phyloP scores from a whole-genome alignment of 1,139 yeast genomes.

The Protomyces arabidopsidicola region DNA sequence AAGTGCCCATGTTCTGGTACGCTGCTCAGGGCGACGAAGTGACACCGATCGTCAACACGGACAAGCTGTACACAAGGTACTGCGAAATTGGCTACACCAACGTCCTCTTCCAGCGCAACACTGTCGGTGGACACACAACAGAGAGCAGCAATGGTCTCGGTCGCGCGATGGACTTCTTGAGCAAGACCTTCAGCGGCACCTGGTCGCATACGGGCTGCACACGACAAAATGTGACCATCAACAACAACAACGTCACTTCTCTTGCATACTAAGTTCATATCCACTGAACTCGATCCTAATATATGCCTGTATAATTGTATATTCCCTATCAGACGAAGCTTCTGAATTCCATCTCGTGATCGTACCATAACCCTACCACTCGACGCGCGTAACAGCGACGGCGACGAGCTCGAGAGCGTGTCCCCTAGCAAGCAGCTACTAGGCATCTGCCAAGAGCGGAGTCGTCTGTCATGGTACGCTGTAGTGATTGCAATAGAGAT shows the following conservation, averaged over 20 bases:
- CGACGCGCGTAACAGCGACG: neutral
- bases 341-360: neutral
- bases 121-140: conserved; percentile 6
- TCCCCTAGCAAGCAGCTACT: neutral
- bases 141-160: conserved; percentile 5
- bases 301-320: neutral
- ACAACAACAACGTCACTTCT: neutral
- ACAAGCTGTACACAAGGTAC: conserved; percentile 33
- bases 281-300: neutral
- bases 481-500: neutral
- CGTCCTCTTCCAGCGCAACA: conserved; percentile 34
- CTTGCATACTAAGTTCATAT: neutral
- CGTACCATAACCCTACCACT: neutral
- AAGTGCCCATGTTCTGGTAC: conserved; percentile 36
- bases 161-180: conserved; percentile 1
- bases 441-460: too few relatives aligned
- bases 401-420: neutral
- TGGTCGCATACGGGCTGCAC: conserved; percentile 15
- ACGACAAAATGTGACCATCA: conserved; percentile 13
- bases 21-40: conserved; percentile 38
- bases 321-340: neutral
- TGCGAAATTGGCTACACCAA: conserved; percentile 35
- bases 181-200: conserved; percentile 5
- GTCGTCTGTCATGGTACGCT: neutral
- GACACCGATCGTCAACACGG: conserved; percentile 35